Percentiles rank a stretch among this genome's conserved stretches.
Evolutionary conservation across 371 early-diverging fungal genomes (phyloP).

Genomic region (Fennellomyces sp.): DNA sequence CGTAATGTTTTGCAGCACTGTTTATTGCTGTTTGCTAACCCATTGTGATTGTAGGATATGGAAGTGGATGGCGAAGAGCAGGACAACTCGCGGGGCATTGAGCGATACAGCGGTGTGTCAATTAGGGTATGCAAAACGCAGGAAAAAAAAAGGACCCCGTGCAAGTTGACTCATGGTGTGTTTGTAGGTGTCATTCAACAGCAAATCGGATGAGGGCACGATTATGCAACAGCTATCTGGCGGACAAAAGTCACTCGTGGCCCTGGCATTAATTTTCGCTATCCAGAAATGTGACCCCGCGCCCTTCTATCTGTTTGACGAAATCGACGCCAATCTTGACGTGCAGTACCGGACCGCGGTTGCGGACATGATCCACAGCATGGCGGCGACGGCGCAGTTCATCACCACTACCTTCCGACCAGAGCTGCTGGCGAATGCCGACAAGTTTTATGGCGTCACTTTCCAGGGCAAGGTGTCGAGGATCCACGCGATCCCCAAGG

Average conservation of each 20-base stretch:
- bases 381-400: constrained; percentile 91
- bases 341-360: constrained; percentile 94
- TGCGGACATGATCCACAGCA: constrained; percentile 90
- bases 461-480: constrained; percentile 86
- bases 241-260: constrained; percentile 99
- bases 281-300: constrained; percentile 99
- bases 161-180: background rate
- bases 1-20: too few relatives aligned
- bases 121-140: constrained; percentile 66
- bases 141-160: background rate
- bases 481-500: constrained; percentile 68
- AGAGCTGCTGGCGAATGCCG: constrained; percentile 88
- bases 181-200: constrained; percentile 80
- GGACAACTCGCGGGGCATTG: constrained; percentile 46
- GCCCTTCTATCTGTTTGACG: constrained; percentile 99
- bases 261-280: constrained; percentile 97
- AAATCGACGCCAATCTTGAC: constrained; percentile 99
- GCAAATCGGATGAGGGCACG: constrained; percentile 86
- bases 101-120: constrained; percentile 91
- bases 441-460: constrained; percentile 97
- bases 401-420: constrained; percentile 98
- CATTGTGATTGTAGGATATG: constrained; percentile 29
- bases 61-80: constrained; percentile 48
- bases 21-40: background rate
- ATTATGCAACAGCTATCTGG: constrained; percentile 97